Conservation (phyloP, 257 asterid species). For the Euphrasia confusa region DNA sequence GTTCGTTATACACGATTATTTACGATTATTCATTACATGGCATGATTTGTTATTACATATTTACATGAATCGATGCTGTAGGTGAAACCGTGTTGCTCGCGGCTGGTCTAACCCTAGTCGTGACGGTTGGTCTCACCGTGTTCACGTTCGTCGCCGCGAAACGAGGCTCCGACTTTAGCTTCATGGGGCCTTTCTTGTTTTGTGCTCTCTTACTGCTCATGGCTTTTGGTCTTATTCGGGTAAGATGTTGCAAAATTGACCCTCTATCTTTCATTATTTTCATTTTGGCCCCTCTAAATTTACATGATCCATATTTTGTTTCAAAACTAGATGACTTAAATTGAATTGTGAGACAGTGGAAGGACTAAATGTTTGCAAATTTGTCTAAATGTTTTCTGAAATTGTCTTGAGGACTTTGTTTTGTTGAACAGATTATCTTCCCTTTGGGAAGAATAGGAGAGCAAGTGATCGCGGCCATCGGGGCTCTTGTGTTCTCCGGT, state of each 20-base stretch:
- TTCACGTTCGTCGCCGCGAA: conserved; percentile 69
- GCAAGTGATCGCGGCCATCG: conserved; percentile 43
- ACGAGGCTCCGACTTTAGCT: conserved; percentile 55
- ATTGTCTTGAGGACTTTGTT: background rate
- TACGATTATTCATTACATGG: too few species aligned
- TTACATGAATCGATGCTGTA: background rate
- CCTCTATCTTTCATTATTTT: too few species aligned
- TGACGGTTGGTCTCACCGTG: conserved; percentile 43
- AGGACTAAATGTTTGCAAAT: background rate
- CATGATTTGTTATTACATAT: too few species aligned
- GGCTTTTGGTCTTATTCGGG: conserved; percentile 50
- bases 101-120: conserved; percentile 49
- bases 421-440: conserved; percentile 35
- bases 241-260: background rate
- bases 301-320: too few species aligned
- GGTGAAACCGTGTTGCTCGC: conserved; percentile 51
- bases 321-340: background rate
- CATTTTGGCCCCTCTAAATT: too few species aligned
- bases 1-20: too few species aligned
- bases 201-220: conserved; percentile 43
- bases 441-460: conserved; percentile 37
- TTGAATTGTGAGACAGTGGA: background rate
- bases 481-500: conserved; percentile 56
- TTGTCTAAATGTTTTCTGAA: background rate
- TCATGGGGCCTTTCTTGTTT: conserved; percentile 62